Percentiles rank a stretch among this genome's conserved stretches.
phyloP scores from a whole-genome alignment of 208 protist species.

The Leishmania tarentolae region DNA sequence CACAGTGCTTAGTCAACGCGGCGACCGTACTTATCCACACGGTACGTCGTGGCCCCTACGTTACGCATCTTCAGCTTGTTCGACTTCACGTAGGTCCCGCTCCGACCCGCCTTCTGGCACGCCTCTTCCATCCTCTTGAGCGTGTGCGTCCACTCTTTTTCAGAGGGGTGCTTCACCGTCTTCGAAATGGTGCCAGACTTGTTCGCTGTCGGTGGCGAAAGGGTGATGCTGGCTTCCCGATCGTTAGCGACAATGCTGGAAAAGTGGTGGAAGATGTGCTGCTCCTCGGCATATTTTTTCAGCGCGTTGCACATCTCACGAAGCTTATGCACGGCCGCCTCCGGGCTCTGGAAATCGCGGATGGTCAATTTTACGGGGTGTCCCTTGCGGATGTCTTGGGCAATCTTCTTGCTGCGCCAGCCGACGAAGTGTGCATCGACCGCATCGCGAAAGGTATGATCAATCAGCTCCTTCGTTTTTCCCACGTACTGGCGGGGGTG shows the following conservation, averaged over 20 bases:
- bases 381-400: constrained; percentile 69
- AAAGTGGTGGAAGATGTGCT: constrained; percentile 76
- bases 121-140: constrained; percentile 72
- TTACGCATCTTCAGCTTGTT: constrained; percentile 70
- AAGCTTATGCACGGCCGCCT: constrained; percentile 73
- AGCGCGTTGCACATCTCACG: constrained; percentile 87
- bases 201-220: constrained; percentile 58
- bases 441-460: constrained; percentile 85
- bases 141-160: constrained; percentile 82
- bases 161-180: constrained; percentile 62
- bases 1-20: constrained; percentile 56
- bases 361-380: constrained; percentile 85
- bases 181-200: constrained; percentile 60
- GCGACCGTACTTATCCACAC: constrained; percentile 89
- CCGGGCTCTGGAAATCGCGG: constrained; percentile 77
- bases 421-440: constrained; percentile 89
- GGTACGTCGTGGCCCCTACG: constrained; percentile 68
- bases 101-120: constrained; percentile 66
- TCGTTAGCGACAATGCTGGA: constrained; percentile 82
- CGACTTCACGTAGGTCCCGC: constrained; percentile 78
- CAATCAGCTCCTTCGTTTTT: constrained; percentile 53
- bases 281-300: constrained; percentile 56
- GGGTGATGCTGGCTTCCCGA: constrained; percentile 66
- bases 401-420: constrained; percentile 90
- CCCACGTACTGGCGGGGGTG: constrained; percentile 12